phyloP scores from a whole-genome alignment of 352 stramenopile genomes.

The Pythium brachiatum region DNA sequence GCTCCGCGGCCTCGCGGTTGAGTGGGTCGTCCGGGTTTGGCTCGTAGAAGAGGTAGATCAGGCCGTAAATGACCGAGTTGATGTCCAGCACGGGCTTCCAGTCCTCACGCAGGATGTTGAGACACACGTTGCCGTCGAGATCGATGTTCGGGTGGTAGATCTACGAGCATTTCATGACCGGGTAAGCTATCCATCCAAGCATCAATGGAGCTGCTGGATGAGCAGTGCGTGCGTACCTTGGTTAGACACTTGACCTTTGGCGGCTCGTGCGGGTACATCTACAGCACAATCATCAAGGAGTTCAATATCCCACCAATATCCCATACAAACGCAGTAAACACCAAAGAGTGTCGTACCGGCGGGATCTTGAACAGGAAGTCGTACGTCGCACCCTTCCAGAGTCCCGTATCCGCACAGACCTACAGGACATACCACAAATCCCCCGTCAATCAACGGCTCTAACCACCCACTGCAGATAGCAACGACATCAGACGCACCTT shows the following conservation, averaged over 20 bases:
- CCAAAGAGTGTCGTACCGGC: too few species aligned
- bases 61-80: slow-evolving; percentile 98
- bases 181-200: too few species aligned
- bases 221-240: slow-evolving; percentile 77
- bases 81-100: slow-evolving; percentile 99
- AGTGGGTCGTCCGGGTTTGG: slow-evolving; percentile 98
- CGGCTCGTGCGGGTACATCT: slow-evolving; percentile 95
- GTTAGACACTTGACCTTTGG: slow-evolving; percentile 97
- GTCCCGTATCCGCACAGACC: slow-evolving; percentile 93
- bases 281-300: too few species aligned
- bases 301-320: too few species aligned
- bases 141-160: slow-evolving; percentile 99
- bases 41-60: slow-evolving; percentile 99
- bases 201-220: too few species aligned
- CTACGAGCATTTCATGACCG: slow-evolving; percentile 28
- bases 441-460: too few species aligned
- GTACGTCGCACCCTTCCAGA: slow-evolving; percentile 97
- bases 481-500: slow-evolving; percentile 60
- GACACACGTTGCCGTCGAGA: slow-evolving; percentile 97
- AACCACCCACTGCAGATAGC: too few species aligned
- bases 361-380: slow-evolving; percentile 98
- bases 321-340: too few species aligned
- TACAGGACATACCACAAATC: too few species aligned
- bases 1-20: slow-evolving; percentile 96
- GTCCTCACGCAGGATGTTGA: slow-evolving; percentile 98